Base-by-base conservation (phyloP, 192 early-diverging fungal species). In the Coemansia sp. region DNA sequence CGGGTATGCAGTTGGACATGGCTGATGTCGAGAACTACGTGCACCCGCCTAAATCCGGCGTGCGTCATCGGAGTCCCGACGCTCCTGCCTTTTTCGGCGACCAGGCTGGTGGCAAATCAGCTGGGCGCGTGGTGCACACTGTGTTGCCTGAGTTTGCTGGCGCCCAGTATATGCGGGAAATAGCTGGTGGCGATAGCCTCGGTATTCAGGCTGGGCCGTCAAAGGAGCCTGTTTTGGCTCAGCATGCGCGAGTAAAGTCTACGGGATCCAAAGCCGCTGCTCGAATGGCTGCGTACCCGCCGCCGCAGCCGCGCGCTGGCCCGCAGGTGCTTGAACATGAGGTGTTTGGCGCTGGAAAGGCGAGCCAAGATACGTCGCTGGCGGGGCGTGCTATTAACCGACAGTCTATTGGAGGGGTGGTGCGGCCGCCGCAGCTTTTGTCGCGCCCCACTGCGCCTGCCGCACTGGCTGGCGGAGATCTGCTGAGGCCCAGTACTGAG, bases 21-120 rank as follows among this genome's bases (percentile, higher is more conserved):
- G 77, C 64, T 1, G 80, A 78, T 58, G 78, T 79, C 2, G 84
- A 82, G 5, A 80, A 83, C 53, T 83, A 78, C 41, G 80, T 80
- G 65, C 77, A 80, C 39, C 77, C 82, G 51, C 71, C 66, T 12
- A 51, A 67, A 62, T 4, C 55, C 15, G 7, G 55, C 4, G 29
- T 34, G 55, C 55, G 29, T 8, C 55, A 34, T 58, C 55, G 55
- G 31, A 58, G 31, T 17, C 31, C 45, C 10, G 44, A 60, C 1
- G 65, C 22, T 10, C 39, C 72, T 10, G 64, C 70, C 22, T 72
- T 77, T 32, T 59, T 82, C n/a, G 75, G 79, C 39, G 70, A 72
- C 64, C 74, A 76, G 36, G 50, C 69, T 5, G 76, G 83, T 12
- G 87, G 82, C 73, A 58, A 46, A 32, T 20, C 62, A 0, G 70